Percentiles rank a stretch among this genome's conserved stretches.
Evolutionary conservation across 2,329 filamentous ascomycete genomes (phyloP).

Genomic region (Dothiorella sarmentorum): DNA sequence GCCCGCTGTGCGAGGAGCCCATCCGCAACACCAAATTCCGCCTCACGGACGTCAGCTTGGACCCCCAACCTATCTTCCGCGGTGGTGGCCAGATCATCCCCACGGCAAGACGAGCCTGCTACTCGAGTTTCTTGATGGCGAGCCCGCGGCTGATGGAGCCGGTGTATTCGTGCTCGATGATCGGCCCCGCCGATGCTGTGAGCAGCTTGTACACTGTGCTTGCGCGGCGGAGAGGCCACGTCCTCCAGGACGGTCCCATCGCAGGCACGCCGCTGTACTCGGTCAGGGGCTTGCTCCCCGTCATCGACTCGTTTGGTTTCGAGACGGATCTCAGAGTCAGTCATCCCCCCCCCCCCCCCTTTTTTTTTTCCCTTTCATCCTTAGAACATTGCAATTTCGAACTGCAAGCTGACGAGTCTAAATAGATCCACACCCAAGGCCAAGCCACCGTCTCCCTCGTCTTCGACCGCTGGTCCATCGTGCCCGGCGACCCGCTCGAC

Average conservation of each 20-base stretch:
- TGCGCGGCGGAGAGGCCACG: slow-evolving; percentile 82
- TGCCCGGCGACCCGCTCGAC: slow-evolving; percentile 92
- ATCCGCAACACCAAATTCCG: slow-evolving; percentile 98
- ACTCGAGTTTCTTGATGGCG: slow-evolving; percentile 95
- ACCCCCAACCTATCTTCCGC: slow-evolving; percentile 86
- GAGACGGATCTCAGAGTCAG: slow-evolving; percentile 80
- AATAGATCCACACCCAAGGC: slow-evolving; percentile 82
- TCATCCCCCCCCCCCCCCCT: not conserved
- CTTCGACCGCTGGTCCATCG: slow-evolving; percentile 94
- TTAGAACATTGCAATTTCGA: not conserved
- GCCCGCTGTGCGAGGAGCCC: slow-evolving; percentile 95
- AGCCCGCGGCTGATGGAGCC: slow-evolving; percentile 96
- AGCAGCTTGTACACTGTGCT: slow-evolving; percentile 89
- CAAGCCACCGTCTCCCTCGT: slow-evolving; percentile 86
- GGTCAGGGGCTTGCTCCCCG: slow-evolving; percentile 85
- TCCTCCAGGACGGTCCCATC: slow-evolving; percentile 89
- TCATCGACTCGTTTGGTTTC: slow-evolving; percentile 97
- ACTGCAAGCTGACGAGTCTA: not conserved
- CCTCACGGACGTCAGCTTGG: slow-evolving; percentile 84
- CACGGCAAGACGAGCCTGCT: slow-evolving; percentile 86
- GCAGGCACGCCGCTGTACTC: slow-evolving; percentile 92
- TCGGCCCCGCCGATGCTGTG: slow-evolving; percentile 84
- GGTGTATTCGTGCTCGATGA: slow-evolving; percentile 88
- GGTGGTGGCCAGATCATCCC: slow-evolving; percentile 97
- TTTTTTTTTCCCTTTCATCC: not conserved